Base-by-base conservation (phyloP, 2,329 filamentous ascomycete genomes). In the Hymenoscyphus infarciens region DNA sequence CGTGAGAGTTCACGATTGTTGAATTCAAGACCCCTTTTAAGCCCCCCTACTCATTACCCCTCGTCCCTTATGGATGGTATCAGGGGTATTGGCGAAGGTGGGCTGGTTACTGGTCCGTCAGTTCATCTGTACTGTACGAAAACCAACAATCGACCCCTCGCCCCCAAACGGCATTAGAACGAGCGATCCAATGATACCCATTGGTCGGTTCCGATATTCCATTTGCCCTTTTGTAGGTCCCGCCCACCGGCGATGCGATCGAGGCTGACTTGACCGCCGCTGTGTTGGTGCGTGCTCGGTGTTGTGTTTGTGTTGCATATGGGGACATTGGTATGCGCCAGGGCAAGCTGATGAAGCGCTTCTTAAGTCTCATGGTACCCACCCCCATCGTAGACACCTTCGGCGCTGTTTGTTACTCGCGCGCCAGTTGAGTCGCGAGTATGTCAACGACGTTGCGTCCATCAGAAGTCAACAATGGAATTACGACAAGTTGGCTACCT, bases 401-500 rank as follows among this genome's bases (percentile, higher is more conserved):
- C 49, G 19, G 45, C 29, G 49, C 58, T 55, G 58, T 60, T 60
- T 42, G 58, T 60, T 60, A 53, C 58, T 60, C 45, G 58, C 60
- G 56, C 56, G 60, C 56, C 42, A 58, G 55, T 54, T 56, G 29
- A 62, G 60, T 62, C 60, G 55, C 56, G 33, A 62, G 29, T 39
- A 63, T 62, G 58, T 59, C 63, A 27, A 63, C 63, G 10, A 66
- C 62, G 55, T n/a, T 39, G 29, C 61, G 58, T 45, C 55, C 56
- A 19, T 33, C 57, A 39, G 64, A 63, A 27, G 57, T 61, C 52
- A 63, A 61, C 19, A 64, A 63, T 63, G 64, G 64, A 35, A 56
- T 64, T 42, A 63, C 60, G 13, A 66, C 66, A 22, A 65, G 22
- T 38, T 66, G 64, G 66, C 56, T 64, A n/a, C 61, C 66, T 5